Base-by-base conservation (phyloP, 331 rosid genomes). In the Malus hybrid region DNA sequence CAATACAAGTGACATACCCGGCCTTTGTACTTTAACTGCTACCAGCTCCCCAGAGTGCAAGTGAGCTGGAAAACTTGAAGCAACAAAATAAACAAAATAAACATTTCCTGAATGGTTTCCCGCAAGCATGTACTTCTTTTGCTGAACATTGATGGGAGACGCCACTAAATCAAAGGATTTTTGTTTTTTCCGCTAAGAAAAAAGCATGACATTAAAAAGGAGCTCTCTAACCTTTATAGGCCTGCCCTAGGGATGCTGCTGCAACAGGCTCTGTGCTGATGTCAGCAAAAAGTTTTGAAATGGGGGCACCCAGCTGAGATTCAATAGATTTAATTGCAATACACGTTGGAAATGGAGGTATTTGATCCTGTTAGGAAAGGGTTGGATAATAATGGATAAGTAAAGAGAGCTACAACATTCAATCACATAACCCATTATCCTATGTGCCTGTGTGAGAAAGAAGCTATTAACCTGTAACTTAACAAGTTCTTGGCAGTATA, bases 181-280 rank as follows among this genome's bases (percentile, higher is more conserved):
- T 4, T 19, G 42, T n/a, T 11, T 18, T 10, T 33, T 65, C 73
- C 68, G 60, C 70, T 15, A 74, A 69, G 32, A 20, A 36, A 36
- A 19, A 29, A 7, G 42, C 69, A 31, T 65, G n/a, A 31, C 19
- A 29, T 32, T 7, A 32, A 31, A 82, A 76, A 67, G 52, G 24
- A 79, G 55, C 74, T 80, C 74, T 48, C 90, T 73, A 81, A 92
- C 97, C 99, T 87, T 92, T 94, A 87, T 92, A 94, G 80, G 89
- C 99, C 85, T 94, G 97, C 77, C 99, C 99, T 68, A 94, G 81
- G 56, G 99, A 94, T 79, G 99, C 99, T 70, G 99, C 95, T 67
- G 97, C 99, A 77, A 94, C 55, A 65, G 99, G 99, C 82, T 80
- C 78, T 46, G 90, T 80, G 75, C 96, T 94, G 67, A 92, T 87